phyloP scores from a whole-genome alignment of 2,329 filamentous ascomycete genomes.

The Clarireedia monteithiana region DNA sequence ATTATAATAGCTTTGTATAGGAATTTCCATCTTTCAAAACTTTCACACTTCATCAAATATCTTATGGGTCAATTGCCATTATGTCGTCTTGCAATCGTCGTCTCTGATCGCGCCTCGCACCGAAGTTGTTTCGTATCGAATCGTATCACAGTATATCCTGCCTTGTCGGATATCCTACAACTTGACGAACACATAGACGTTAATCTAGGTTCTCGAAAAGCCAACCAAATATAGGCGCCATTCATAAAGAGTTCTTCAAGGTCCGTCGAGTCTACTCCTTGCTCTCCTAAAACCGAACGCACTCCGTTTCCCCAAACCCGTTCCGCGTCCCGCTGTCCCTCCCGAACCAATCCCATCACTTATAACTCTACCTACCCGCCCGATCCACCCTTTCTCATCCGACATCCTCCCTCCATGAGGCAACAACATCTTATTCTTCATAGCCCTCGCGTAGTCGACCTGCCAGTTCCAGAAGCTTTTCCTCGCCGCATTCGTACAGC shows the following conservation, averaged over 20 bases:
- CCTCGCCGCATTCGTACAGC: conserved; percentile 40
- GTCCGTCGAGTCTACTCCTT: neutral
- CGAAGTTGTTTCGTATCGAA: neutral
- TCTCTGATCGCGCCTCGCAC: too few relatives aligned
- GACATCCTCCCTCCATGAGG: conserved; percentile 12
- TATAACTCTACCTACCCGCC: conserved; percentile 1
- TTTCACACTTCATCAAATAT: too few relatives aligned
- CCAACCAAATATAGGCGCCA: too few relatives aligned
- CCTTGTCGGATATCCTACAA: too few relatives aligned
- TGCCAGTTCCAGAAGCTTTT: conserved; percentile 43
- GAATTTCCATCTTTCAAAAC: neutral
- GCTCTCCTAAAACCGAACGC: conserved; percentile 5
- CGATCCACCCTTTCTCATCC: conserved; percentile 8
- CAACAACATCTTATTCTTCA: conserved; percentile 11
- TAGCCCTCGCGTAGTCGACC: conserved; percentile 35
- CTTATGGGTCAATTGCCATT: too few relatives aligned
- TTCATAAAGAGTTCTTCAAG: too few relatives aligned
- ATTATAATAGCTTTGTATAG: neutral
- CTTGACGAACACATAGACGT: too few relatives aligned
- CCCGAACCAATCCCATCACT: neutral
- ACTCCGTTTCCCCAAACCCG: conserved; percentile 7
- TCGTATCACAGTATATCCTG: neutral
- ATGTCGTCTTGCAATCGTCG: too few relatives aligned
- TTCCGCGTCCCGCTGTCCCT: neutral
- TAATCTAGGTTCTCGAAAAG: too few relatives aligned